phyloP scores from a whole-genome alignment of 176 grass and related monocot genomes.

The Neostapfia colusana region DNA sequence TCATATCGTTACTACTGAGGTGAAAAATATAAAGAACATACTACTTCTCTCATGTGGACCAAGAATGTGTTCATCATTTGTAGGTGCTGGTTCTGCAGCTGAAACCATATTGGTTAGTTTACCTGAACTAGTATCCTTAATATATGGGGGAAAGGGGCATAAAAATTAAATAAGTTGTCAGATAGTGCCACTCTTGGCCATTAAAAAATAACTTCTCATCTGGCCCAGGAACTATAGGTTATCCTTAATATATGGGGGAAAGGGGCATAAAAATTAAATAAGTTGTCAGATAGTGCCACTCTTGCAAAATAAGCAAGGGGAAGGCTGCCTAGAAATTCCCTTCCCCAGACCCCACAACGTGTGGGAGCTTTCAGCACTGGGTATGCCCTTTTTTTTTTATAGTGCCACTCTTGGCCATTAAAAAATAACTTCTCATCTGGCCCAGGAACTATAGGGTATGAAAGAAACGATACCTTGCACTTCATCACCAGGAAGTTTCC shows the following conservation, averaged over 20 bases:
- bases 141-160: background rate
- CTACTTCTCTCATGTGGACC: constrained; percentile 2
- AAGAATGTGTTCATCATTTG: background rate
- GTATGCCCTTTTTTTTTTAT: too few relatives aligned
- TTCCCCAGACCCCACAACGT: too few relatives aligned
- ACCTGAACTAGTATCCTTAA: background rate
- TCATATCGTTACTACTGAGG: background rate
- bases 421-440: constrained; percentile 21
- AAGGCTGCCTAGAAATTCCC: too few relatives aligned
- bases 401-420: background rate
- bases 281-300: too few relatives aligned
- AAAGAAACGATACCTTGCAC: constrained; percentile 29
- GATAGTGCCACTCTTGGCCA: background rate
- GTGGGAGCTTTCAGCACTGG: too few relatives aligned
- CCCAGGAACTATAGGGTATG: background rate
- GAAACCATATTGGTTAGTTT: background rate
- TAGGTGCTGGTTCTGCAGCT: background rate
- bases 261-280: too few relatives aligned
- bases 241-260: too few relatives aligned
- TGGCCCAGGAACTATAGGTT: background rate
- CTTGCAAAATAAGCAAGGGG: too few relatives aligned
- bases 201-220: constrained; percentile 15
- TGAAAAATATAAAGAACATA: background rate
- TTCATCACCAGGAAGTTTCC: constrained; percentile 24
- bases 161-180: background rate